These are phyloP conservation scores for Corrigiola litoralis DNA, from an alignment of 179 eudicot genomes.

Conservation along the genomic window DNA sequence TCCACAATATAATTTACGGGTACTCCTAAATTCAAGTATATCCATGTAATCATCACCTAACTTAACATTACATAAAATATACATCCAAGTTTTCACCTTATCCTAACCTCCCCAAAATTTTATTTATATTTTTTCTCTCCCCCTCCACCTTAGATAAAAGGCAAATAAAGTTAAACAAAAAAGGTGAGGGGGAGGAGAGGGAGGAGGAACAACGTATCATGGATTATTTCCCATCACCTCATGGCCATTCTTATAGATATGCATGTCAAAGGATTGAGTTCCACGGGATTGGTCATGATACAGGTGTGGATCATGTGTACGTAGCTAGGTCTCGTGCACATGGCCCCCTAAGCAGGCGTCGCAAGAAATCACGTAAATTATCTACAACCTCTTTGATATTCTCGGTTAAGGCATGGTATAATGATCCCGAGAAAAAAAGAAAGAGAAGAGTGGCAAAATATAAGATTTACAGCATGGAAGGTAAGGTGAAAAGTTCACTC, in stretches of 20 bases:
- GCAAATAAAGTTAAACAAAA: not conserved
- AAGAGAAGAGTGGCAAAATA: conserved; percentile 46
- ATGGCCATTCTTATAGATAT: conserved; percentile 9
- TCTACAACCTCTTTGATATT: conserved; percentile 5
- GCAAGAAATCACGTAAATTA: not conserved
- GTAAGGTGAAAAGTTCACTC: conserved; percentile 42
- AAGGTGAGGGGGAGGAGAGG: not conserved
- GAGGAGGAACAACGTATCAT: conserved; percentile 13
- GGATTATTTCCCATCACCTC: conserved; percentile 19
- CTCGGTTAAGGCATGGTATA: conserved; percentile 33
- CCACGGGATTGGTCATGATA: not conserved
- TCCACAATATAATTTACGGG: too few species aligned
- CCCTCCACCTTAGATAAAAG: not conserved
- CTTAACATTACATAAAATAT: not conserved
- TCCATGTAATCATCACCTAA: not conserved
- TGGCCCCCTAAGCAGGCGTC: not conserved
- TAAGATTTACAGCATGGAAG: conserved; percentile 42
- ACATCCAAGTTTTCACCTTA: not conserved
- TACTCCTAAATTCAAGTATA: conserved; percentile 20
- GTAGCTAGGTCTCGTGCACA: conserved; percentile 29
- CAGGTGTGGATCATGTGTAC: conserved; percentile 29
- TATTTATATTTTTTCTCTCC: not conserved
- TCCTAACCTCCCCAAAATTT: not conserved
- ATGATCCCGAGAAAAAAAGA: conserved; percentile 35
- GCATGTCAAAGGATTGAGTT: conserved; percentile 26